Conservation (phyloP, 1,284 basidiomycete genomes). For the Testicularia cyperi region DNA sequence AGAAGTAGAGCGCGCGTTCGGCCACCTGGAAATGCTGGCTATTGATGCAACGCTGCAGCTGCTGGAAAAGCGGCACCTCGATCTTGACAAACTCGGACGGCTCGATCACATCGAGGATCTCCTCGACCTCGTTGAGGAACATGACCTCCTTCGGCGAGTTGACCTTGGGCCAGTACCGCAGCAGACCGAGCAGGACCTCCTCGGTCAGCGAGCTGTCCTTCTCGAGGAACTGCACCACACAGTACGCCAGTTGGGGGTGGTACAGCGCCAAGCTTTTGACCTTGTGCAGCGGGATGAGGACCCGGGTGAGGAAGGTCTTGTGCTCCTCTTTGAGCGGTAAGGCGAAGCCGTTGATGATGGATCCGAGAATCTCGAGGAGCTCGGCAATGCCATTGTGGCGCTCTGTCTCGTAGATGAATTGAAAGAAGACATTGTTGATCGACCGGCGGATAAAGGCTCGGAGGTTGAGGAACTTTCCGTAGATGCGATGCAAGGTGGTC, state of each 20-base stretch:
- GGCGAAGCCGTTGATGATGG: constrained; percentile 99
- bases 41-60: constrained; percentile 95
- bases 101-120: constrained; percentile 97
- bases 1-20: constrained; percentile 60
- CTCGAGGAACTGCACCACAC: constrained; percentile 97
- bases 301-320: constrained; percentile 94
- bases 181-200: constrained; percentile 89
- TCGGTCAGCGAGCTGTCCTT: constrained; percentile 91
- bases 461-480: constrained; percentile 98
- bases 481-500: constrained; percentile 97
- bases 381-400: constrained; percentile 99
- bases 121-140: constrained; percentile 99
- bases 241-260: constrained; percentile 97
- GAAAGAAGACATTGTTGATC: constrained; percentile 99
- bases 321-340: constrained; percentile 98
- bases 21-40: constrained; percentile 93
- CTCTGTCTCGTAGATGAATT: constrained; percentile 98
- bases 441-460: constrained; percentile 98
- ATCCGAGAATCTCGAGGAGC: constrained; percentile 94
- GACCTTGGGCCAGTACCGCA: constrained; percentile 98
- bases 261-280: constrained; percentile 95
- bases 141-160: constrained; percentile 99
- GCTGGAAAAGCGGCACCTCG: constrained; percentile 87
- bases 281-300: constrained; percentile 96
- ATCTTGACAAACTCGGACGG: constrained; percentile 96